These are phyloP conservation scores for Suillus discolor DNA, from an alignment of 768 basidiomycete genomes.

Conservation along the genomic window DNA sequence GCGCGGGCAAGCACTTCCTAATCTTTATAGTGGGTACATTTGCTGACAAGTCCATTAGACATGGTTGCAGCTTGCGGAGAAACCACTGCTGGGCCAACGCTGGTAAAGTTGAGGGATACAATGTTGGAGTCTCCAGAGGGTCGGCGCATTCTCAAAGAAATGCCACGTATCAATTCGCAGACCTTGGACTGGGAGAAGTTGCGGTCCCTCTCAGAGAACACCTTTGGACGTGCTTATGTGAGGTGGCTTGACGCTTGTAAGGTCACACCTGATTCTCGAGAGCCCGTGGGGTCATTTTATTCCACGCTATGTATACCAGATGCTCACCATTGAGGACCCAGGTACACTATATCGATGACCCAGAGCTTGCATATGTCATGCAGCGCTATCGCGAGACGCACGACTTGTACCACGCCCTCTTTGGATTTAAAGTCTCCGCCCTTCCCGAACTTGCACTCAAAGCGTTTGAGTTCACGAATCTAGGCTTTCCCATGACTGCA, in stretches of 20 bases:
- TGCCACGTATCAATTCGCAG: slow-evolving; percentile 77
- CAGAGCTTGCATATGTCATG: slow-evolving; percentile 97
- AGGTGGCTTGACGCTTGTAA: slow-evolving; percentile 89
- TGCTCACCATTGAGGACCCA: slow-evolving; percentile 31
- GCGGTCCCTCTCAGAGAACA: slow-evolving; percentile 69
- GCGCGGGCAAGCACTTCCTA: slow-evolving; percentile 66
- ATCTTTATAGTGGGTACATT: neutral
- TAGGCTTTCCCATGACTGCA: slow-evolving; percentile 85
- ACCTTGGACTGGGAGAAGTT: slow-evolving; percentile 76
- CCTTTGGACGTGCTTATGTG: slow-evolving; percentile 84
- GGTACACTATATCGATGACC: slow-evolving; percentile 95
- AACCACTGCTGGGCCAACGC: slow-evolving; percentile 80
- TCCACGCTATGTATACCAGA: neutral
- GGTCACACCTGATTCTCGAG: slow-evolving; percentile 92
- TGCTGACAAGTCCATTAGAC: slow-evolving; percentile 51
- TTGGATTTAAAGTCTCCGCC: slow-evolving; percentile 86
- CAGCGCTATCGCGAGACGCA: slow-evolving; percentile 98
- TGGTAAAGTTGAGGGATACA: slow-evolving; percentile 72
- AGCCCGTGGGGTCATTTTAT: slow-evolving; percentile 61
- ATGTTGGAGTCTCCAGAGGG: slow-evolving; percentile 86
- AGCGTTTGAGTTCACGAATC: slow-evolving; percentile 90
- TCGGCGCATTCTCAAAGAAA: slow-evolving; percentile 76
- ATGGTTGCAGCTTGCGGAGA: slow-evolving; percentile 96
- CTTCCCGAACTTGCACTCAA: slow-evolving; percentile 94
- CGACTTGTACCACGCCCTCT: slow-evolving; percentile 95